A percentile compares a stretch with the other conserved stretches of the same genome.
These are phyloP conservation scores for Prinsepia uniflora DNA, from an alignment of 306 rosid species.

Conservation along the genomic window DNA sequence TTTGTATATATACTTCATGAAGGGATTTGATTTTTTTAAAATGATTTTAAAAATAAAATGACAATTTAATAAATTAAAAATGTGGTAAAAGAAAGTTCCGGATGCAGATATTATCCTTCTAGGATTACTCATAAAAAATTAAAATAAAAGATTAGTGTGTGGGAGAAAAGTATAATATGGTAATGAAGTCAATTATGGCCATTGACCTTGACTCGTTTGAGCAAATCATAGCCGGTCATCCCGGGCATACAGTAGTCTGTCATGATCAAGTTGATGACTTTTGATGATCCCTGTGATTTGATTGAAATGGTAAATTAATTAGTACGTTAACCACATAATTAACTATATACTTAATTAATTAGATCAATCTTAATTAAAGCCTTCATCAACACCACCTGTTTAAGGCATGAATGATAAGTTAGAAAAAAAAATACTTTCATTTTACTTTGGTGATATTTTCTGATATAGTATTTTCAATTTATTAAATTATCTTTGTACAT, in stretches of 20 bases:
- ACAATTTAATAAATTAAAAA: no score
- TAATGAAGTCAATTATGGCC: constrained; percentile 9
- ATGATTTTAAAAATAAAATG: no score
- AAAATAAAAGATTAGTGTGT: not conserved
- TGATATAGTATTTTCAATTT: no score
- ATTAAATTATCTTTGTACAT: no score
- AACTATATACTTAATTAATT: no score
- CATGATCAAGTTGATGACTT: constrained; percentile 97
- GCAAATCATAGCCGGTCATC: constrained; percentile 97
- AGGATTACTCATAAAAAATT: no score
- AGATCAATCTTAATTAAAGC: not conserved
- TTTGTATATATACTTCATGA: no score
- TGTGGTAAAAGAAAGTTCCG: no score
- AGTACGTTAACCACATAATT: not conserved
- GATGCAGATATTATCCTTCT: no score
- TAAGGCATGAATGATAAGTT: not conserved
- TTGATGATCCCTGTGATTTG: constrained; percentile 56
- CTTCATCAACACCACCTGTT: not conserved
- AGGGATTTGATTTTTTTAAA: no score
- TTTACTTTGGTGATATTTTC: no score
- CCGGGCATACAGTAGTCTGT: constrained; percentile 99
- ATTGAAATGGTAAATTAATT: constrained; percentile 1
- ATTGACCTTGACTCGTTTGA: constrained; percentile 80
- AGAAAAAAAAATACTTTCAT: no score
- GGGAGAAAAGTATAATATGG: not conserved